Evolutionary conservation across 345 rosid genomes (phyloP).

Genomic region (Gossypium herbaceum): DNA sequence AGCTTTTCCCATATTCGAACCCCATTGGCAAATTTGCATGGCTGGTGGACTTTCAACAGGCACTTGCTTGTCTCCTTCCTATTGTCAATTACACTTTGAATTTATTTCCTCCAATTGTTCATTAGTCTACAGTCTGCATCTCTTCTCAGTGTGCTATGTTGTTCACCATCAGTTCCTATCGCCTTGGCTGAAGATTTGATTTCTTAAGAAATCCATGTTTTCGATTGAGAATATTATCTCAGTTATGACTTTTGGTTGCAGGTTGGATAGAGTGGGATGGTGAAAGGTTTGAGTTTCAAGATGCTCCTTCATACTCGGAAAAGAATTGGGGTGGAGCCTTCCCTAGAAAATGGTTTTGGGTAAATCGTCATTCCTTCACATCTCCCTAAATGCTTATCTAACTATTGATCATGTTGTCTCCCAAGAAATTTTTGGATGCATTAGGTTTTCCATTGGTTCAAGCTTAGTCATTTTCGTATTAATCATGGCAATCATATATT

Average conservation of each 20-base stretch:
- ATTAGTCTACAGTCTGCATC: neutral
- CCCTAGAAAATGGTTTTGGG: slow-evolving; percentile 99
- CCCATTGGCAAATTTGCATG: slow-evolving; percentile 99
- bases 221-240: neutral
- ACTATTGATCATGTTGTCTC: neutral
- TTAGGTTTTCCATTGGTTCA: slow-evolving; percentile 7
- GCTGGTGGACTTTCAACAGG: slow-evolving; percentile 99
- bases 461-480: neutral
- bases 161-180: neutral
- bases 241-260: slow-evolving; percentile 30
- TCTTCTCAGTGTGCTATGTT: neutral
- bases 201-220: slow-evolving; percentile 6
- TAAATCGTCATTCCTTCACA: slow-evolving; percentile 28
- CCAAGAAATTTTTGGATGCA: neutral
- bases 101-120: neutral
- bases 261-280: slow-evolving; percentile 99
- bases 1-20: slow-evolving; percentile 94
- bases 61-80: slow-evolving; percentile 24
- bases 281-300: slow-evolving; percentile 77
- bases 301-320: slow-evolving; percentile 95
- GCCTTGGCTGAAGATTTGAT: slow-evolving; percentile 12
- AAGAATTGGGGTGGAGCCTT: slow-evolving; percentile 98
- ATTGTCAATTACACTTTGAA: slow-evolving; percentile 2
- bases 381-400: slow-evolving; percentile 18
- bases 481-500: neutral